Conservation (phyloP, 352 stramenopile species). For the Globisporangium canariense region DNA sequence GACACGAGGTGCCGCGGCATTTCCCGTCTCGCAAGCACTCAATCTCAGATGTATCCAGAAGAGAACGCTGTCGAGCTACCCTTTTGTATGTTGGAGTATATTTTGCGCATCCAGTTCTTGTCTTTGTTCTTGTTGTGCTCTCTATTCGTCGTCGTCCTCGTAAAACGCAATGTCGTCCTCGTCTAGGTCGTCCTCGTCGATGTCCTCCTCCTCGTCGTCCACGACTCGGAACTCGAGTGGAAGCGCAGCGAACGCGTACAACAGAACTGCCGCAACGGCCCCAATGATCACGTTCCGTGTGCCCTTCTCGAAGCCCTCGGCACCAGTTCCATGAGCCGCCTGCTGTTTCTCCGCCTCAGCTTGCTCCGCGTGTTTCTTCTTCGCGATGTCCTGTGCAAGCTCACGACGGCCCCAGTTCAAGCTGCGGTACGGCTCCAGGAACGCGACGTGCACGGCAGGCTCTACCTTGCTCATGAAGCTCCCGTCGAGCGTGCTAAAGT, state of each 20-base stretch:
- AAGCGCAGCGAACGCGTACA: conserved; percentile 71
- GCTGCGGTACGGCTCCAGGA: conserved; percentile 77
- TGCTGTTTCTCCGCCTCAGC: conserved; percentile 23
- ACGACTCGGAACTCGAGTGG: conserved; percentile 54
- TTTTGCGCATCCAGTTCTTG: conserved; percentile 19
- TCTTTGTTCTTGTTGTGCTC: not conserved
- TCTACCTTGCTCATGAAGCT: conserved; percentile 77
- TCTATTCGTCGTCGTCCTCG: conserved; percentile 43
- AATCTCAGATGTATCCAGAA: not conserved
- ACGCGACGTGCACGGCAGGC: conserved; percentile 50
- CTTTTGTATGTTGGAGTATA: conserved; percentile 19
- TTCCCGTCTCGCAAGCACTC: not conserved
- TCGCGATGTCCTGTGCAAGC: conserved; percentile 45
- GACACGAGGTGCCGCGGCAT: not conserved
- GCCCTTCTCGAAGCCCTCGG: conserved; percentile 63
- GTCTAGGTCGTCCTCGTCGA: conserved; percentile 27
- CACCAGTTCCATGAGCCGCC: conserved; percentile 16
- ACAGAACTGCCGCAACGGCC: conserved; percentile 54
- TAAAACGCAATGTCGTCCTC: conserved; percentile 24
- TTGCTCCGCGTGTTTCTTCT: conserved; percentile 39
- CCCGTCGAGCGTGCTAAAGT: conserved; percentile 43
- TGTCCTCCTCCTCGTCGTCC: conserved; percentile 29
- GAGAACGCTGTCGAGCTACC: not conserved
- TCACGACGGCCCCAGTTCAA: conserved; percentile 82
- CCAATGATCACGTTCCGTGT: conserved; percentile 81